These are phyloP conservation scores for Scheffersomyces lignicola DNA, from an alignment of 1,139 yeast genomes.

Conservation along the genomic window DNA sequence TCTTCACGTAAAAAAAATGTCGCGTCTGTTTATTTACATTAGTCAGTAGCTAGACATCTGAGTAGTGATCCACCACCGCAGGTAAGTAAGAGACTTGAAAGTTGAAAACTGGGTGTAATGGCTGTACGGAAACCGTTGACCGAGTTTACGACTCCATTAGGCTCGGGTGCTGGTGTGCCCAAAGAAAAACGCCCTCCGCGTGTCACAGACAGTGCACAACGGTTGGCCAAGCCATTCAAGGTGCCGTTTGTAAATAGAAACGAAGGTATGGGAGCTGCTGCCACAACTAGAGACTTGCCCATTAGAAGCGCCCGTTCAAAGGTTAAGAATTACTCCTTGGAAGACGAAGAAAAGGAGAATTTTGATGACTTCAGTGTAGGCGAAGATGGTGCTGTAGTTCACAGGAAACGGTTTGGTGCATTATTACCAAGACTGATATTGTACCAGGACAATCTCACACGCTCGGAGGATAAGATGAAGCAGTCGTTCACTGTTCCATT, in stretches of 20 bases:
- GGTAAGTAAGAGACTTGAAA: too few species aligned
- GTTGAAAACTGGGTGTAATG: constrained; percentile 15
- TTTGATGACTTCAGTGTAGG: constrained; percentile 20
- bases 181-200: constrained; percentile 42
- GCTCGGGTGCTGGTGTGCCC: constrained; percentile 48
- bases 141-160: constrained; percentile 44
- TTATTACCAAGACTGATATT: constrained; percentile 42
- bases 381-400: constrained; percentile 25
- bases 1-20: too few species aligned
- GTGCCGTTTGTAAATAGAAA: constrained; percentile 39
- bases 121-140: constrained; percentile 35
- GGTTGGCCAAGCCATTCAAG: constrained; percentile 42
- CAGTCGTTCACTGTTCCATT: constrained; percentile 55
- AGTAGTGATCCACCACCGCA: too few species aligned
- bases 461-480: constrained; percentile 34
- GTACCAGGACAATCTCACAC: constrained; percentile 31
- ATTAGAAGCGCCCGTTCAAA: constrained; percentile 29
- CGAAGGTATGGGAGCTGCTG: constrained; percentile 12
- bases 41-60: too few species aligned
- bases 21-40: too few species aligned
- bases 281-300: constrained; percentile 19
- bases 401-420: constrained; percentile 46
- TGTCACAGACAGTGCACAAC: constrained; percentile 33
- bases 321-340: constrained; percentile 26
- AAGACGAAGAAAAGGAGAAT: constrained; percentile 18